Percentiles rank a stretch among this genome's conserved stretches.
These are phyloP conservation scores for Phanerochaete sordida DNA, from an alignment of 768 basidiomycete species.

Conservation along the genomic window DNA sequence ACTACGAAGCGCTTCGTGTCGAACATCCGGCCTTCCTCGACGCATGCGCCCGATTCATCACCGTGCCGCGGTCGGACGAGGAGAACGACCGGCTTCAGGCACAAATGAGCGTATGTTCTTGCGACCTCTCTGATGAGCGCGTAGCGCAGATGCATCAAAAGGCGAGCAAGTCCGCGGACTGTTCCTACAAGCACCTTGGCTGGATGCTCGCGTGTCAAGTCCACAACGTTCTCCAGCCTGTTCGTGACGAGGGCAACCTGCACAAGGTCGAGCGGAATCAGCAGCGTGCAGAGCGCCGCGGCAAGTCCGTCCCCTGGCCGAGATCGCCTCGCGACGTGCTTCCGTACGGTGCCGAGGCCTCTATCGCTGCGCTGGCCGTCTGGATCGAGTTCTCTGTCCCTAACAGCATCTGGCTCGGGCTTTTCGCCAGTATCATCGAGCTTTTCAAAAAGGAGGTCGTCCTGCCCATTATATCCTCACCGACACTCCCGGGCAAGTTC, in stretches of 20 bases:
- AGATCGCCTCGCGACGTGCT: neutral
- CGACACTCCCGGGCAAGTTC: too few relatives aligned
- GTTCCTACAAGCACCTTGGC: neutral
- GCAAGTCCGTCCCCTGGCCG: neutral
- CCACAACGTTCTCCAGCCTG: neutral
- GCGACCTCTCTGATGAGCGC: neutral
- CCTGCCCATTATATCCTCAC: too few relatives aligned
- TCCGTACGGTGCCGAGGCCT: neutral
- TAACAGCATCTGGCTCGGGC: too few relatives aligned
- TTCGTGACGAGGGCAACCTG: neutral
- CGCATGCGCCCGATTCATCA: neutral
- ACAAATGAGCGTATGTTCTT: neutral
- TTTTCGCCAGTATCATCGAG: too few relatives aligned
- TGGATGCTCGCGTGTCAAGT: neutral
- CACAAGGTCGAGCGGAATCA: neutral
- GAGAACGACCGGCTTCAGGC: neutral
- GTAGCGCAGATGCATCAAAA: neutral
- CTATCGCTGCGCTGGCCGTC: too few relatives aligned
- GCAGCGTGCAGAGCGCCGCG: too few relatives aligned
- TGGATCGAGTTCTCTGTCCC: too few relatives aligned
- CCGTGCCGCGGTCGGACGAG: neutral
- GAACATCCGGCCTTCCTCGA: neutral
- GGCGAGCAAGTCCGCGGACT: neutral
- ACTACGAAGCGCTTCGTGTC: neutral
- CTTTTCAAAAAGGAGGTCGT: too few relatives aligned